A percentile compares a stretch with the other conserved stretches of the same genome.
These are phyloP conservation scores for Sugiyamaella pinicola DNA, from an alignment of 1,139 yeast species.

Conservation along the genomic window DNA sequence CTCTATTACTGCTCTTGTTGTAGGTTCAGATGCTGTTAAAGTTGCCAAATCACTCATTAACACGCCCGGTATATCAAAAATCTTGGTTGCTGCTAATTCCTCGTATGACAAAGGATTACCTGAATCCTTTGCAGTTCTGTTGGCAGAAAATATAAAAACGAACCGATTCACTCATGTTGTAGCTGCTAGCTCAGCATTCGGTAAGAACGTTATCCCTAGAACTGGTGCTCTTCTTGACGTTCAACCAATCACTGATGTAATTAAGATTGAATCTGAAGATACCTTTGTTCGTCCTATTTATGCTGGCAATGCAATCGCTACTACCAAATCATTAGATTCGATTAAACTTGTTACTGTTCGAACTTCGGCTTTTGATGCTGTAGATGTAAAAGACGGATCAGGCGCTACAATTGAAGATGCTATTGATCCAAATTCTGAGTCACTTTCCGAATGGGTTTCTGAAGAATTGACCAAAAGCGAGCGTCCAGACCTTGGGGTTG, in stretches of 20 bases:
- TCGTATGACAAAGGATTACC: constrained; percentile 46
- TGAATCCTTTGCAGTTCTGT: constrained; percentile 43
- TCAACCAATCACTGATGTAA: constrained; percentile 86
- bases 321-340: constrained; percentile 71
- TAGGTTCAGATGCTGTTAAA: constrained; percentile 43
- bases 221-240: constrained; percentile 80
- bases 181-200: constrained; percentile 80
- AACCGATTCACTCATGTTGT: constrained; percentile 69
- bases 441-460: constrained; percentile 57
- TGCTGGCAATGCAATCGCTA: constrained; percentile 91
- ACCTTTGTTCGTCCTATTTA: constrained; percentile 92
- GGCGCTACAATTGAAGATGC: constrained; percentile 58
- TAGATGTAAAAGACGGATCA: constrained; percentile 45
- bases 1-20: constrained; percentile 46
- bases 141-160: constrained; percentile 46
- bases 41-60: constrained; percentile 43
- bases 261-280: constrained; percentile 61
- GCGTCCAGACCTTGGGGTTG: constrained; percentile 90
- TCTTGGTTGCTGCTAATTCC: constrained; percentile 42
- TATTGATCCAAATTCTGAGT: constrained; percentile 40
- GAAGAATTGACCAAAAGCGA: constrained; percentile 76
- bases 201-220: constrained; percentile 85
- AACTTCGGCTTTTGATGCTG: constrained; percentile 79
- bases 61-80: constrained; percentile 45
- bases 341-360: constrained; percentile 74